These are phyloP conservation scores for Carallia brachiata DNA, from an alignment of 345 rosid species.

Conservation along the genomic window DNA sequence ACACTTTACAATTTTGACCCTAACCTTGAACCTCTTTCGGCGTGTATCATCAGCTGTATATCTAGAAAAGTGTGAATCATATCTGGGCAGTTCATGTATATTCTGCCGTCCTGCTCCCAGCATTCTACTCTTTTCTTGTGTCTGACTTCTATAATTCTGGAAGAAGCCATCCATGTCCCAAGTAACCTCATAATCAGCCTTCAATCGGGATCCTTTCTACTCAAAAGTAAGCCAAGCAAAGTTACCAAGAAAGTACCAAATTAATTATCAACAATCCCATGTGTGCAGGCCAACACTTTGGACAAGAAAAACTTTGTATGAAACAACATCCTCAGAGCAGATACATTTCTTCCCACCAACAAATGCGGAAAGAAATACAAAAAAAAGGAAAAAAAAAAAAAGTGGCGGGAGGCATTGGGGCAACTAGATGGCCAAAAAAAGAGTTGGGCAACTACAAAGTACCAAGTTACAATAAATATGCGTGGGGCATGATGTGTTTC, in stretches of 20 bases:
- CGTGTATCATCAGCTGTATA: conserved; percentile 47
- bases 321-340: no score
- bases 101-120: conserved; percentile 29
- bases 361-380: no score
- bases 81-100: conserved; percentile 43
- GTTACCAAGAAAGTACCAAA: conserved; percentile 11
- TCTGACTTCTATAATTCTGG: conserved; percentile 48
- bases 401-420: no score
- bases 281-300: background rate
- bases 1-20: conserved; percentile 10
- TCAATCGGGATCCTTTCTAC: conserved; percentile 83
- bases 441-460: no score
- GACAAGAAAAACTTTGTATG: background rate
- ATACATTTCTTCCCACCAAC: no score
- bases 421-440: no score
- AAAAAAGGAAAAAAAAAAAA: no score
- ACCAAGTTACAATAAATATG: no score
- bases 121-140: conserved; percentile 36
- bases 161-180: conserved; percentile 82
- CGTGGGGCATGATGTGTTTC: background rate
- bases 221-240: conserved; percentile 10
- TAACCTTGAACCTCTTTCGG: conserved; percentile 84
- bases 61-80: conserved; percentile 30
- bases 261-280: background rate
- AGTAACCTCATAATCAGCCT: conserved; percentile 77